Conservation (phyloP, 2,329 filamentous ascomycete species). For the Cercospora citrullina region DNA sequence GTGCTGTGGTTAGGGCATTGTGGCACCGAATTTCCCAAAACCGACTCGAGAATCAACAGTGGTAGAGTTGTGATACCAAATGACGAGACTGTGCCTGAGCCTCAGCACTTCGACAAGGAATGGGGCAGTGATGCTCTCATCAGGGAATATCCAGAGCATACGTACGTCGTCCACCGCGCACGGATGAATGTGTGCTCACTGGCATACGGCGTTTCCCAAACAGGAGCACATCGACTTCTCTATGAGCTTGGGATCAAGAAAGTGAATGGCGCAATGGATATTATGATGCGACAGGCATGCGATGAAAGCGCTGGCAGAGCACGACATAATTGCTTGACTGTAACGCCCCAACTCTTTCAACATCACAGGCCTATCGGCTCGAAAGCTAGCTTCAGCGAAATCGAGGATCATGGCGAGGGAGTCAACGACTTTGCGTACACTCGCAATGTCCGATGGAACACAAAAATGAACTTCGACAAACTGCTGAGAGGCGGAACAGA, state of each 20-base stretch:
- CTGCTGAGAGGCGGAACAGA: conserved; percentile 41
- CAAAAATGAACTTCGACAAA: conserved; percentile 45
- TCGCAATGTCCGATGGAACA: conserved; percentile 45
- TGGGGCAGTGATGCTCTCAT: conserved; percentile 26
- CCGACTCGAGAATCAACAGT: conserved; percentile 13
- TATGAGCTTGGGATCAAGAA: conserved; percentile 48
- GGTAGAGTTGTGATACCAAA: conserved; percentile 25
- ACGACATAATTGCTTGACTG: conserved; percentile 45
- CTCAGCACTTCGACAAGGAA: conserved; percentile 27
- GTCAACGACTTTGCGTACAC: conserved; percentile 38
- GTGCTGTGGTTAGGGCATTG: conserved; percentile 41
- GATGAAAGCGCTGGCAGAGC: conserved; percentile 33
- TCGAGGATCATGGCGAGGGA: conserved; percentile 39
- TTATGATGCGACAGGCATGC: conserved; percentile 37
- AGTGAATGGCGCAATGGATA: conserved; percentile 42
- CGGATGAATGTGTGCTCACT: conserved; percentile 46
- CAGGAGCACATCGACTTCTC: conserved; percentile 48
- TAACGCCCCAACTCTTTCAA: conserved; percentile 50
- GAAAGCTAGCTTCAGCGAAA: conserved; percentile 41
- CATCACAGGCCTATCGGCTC: conserved; percentile 48
- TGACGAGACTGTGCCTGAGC: conserved; percentile 28
- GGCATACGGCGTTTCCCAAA: conserved; percentile 50
- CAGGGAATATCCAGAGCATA: conserved; percentile 39
- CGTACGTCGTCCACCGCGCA: conserved; percentile 47
- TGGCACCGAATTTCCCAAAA: conserved; percentile 18